phyloP scores from a whole-genome alignment of 192 early-diverging fungal species.

The Coemansia sp. region DNA sequence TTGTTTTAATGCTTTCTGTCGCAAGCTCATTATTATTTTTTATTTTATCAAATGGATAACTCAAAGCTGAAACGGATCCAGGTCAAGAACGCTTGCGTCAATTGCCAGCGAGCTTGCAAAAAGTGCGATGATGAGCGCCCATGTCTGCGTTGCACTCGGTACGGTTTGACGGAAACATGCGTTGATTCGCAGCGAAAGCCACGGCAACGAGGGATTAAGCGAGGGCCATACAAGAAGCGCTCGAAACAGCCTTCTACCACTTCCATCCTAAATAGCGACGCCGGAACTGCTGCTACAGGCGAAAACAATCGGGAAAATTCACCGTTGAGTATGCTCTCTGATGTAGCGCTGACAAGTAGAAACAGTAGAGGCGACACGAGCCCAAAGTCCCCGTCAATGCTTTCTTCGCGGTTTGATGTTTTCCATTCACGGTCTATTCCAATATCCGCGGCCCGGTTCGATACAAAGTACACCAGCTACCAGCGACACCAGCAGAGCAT shows the following conservation, averaged over 20 bases:
- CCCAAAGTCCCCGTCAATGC: background rate
- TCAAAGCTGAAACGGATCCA: conserved; percentile 66
- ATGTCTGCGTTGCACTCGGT: conserved; percentile 79
- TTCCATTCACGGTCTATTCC: conserved; percentile 4
- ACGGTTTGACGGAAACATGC: conserved; percentile 69
- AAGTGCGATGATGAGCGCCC: conserved; percentile 89
- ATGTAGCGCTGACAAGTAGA: conserved; percentile 11
- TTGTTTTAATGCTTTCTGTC: too few species aligned
- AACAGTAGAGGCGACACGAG: background rate
- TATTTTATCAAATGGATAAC: background rate
- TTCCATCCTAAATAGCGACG: too few species aligned
- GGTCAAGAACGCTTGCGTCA: conserved; percentile 89
- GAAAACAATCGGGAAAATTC: background rate
- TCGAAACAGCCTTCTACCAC: conserved; percentile 10
- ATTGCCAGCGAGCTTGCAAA: conserved; percentile 90
- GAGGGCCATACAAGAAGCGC: conserved; percentile 79
- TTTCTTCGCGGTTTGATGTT: background rate
- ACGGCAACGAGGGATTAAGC: conserved; percentile 79
- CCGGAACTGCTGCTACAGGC: background rate
- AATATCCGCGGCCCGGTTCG: conserved; percentile 1
- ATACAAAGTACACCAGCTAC: background rate
- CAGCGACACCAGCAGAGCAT: conserved; percentile 3
- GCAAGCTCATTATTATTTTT: too few species aligned
- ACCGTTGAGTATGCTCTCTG: conserved; percentile 23
- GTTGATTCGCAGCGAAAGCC: conserved; percentile 80